phyloP scores from a whole-genome alignment of 1,284 basidiomycete genomes.

The Pseudozyma pruni region DNA sequence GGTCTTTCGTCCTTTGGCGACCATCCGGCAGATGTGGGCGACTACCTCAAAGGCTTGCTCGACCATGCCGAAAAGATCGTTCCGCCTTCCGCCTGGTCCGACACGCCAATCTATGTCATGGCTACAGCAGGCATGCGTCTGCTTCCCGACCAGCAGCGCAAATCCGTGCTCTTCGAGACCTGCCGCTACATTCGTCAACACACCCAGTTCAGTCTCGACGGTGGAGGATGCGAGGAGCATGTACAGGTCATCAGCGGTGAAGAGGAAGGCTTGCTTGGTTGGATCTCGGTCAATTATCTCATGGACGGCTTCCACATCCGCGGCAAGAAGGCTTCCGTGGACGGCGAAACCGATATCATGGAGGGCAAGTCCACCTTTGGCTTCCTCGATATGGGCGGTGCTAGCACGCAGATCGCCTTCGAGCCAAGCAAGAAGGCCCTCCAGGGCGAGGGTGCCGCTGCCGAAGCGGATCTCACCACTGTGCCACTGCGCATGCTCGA shows the following conservation, averaged over 20 bases:
- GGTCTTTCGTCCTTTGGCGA: slow-evolving; percentile 89
- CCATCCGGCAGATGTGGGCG: slow-evolving; percentile 76
- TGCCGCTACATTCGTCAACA: slow-evolving; percentile 85
- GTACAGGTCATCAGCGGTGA: slow-evolving; percentile 96
- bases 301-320: slow-evolving; percentile 87
- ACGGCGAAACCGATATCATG: slow-evolving; percentile 44
- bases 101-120: slow-evolving; percentile 91
- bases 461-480: slow-evolving; percentile 39
- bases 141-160: slow-evolving; percentile 77
- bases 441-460: slow-evolving; percentile 70
- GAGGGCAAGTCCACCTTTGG: slow-evolving; percentile 84
- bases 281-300: slow-evolving; percentile 97
- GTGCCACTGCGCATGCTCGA: slow-evolving; percentile 84
- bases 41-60: slow-evolving; percentile 84
- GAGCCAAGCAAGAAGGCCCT: slow-evolving; percentile 74
- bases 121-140: slow-evolving; percentile 98
- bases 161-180: slow-evolving; percentile 78
- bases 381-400: slow-evolving; percentile 99
- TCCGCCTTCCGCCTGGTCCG: slow-evolving; percentile 81
- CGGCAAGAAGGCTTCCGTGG: slow-evolving; percentile 37
- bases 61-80: slow-evolving; percentile 84
- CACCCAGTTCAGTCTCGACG: slow-evolving; percentile 76
- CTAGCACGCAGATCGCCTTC: slow-evolving; percentile 97
- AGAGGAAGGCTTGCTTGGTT: slow-evolving; percentile 97
- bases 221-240: slow-evolving; percentile 78